These are phyloP conservation scores for Pisolithus microcarpus DNA, from an alignment of 768 basidiomycete species.

Conservation along the genomic window DNA sequence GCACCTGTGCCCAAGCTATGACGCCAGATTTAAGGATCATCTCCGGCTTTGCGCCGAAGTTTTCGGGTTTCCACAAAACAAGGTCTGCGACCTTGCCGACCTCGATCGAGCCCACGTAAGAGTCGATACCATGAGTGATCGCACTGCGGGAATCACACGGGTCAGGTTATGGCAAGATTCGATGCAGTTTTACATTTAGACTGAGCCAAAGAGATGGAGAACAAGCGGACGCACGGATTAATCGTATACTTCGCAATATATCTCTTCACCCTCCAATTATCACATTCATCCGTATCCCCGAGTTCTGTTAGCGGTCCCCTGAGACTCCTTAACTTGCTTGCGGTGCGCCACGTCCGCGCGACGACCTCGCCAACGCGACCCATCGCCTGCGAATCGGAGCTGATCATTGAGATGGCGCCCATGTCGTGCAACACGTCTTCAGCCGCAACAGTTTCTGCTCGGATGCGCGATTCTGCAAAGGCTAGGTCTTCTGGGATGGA, in stretches of 20 bases:
- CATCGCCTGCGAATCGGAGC: slow-evolving; percentile 97
- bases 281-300: slow-evolving; percentile 37
- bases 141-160: slow-evolving; percentile 45
- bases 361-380: slow-evolving; percentile 94
- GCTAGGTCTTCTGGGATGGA: slow-evolving; percentile 89
- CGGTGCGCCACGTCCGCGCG: slow-evolving; percentile 91
- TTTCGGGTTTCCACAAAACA: slow-evolving; percentile 91
- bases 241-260: slow-evolving; percentile 96
- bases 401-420: slow-evolving; percentile 96
- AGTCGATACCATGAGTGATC: slow-evolving; percentile 87
- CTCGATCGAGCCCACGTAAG: slow-evolving; percentile 78
- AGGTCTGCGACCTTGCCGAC: slow-evolving; percentile 85
- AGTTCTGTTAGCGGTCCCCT: slow-evolving; percentile 64
- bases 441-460: slow-evolving; percentile 94
- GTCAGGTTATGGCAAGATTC: neutral
- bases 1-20: slow-evolving; percentile 82
- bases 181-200: no score
- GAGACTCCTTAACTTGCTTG: slow-evolving; percentile 84
- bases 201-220: no score
- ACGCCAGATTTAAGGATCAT: slow-evolving; percentile 94
- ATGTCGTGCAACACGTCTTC: slow-evolving; percentile 91
- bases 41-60: slow-evolving; percentile 88
- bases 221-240: slow-evolving; percentile 93
- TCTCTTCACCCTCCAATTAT: slow-evolving; percentile 90
- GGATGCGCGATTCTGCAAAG: slow-evolving; percentile 95